Conservation (phyloP, 169 alveolate genomes). For the Cryptosporidium sp. region DNA sequence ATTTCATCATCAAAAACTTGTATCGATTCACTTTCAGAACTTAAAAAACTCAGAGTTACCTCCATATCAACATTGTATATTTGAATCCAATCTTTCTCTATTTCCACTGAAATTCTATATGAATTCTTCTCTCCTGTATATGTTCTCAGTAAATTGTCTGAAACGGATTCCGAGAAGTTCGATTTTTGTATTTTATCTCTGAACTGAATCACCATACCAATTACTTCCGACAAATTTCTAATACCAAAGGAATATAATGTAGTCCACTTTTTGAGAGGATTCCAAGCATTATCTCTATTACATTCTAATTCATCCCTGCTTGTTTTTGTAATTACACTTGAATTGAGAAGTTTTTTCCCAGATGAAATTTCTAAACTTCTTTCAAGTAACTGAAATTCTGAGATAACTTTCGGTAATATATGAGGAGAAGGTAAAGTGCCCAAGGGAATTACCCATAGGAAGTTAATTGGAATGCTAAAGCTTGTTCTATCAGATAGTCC, state of each 20-base stretch:
- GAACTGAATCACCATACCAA: neutral
- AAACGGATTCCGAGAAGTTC: neutral
- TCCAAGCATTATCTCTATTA: conserved; percentile 52
- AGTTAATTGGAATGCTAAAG: conserved; percentile 43
- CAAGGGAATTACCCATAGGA: conserved; percentile 63
- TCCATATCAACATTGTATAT: conserved; percentile 13
- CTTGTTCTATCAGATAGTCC: conserved; percentile 24
- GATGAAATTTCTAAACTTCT: neutral
- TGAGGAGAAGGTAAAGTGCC: conserved; percentile 74
- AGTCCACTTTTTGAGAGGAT: conserved; percentile 68
- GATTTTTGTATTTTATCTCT: neutral
- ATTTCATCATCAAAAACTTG: conserved; percentile 22
- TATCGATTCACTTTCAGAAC: neutral
- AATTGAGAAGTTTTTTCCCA: neutral
- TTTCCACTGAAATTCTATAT: conserved; percentile 5
- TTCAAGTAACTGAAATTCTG: conserved; percentile 44
- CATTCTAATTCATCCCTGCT: conserved; percentile 27
- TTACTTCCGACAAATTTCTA: conserved; percentile 1
- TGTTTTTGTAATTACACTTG: neutral
- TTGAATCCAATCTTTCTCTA: conserved; percentile 48
- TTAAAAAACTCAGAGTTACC: neutral
- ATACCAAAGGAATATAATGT: conserved; percentile 24
- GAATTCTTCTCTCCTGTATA: neutral
- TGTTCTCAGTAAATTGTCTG: neutral
- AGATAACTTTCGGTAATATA: conserved; percentile 37